phyloP scores from a whole-genome alignment of 805 yeast genomes.

The Candida michaelii region DNA sequence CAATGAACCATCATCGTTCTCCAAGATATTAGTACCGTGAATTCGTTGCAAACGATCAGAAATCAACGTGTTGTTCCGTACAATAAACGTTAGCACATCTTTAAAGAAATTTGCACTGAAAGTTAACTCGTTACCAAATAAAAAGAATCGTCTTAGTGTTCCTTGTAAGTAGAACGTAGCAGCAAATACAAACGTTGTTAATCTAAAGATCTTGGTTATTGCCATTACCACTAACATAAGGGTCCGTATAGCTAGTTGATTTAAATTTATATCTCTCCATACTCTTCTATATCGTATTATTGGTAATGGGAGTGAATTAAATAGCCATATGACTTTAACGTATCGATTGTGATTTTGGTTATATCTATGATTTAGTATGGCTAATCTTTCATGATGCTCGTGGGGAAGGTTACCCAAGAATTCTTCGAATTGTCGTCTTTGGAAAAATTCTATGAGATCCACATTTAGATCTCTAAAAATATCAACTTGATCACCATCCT shows the following conservation, averaged over 20 bases:
- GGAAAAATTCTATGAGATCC: slow-evolving; percentile 17
- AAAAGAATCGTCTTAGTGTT: slow-evolving; percentile 19
- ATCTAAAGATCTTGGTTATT: slow-evolving; percentile 14
- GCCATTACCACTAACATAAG: slow-evolving; percentile 9
- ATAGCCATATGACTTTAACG: slow-evolving; percentile 17
- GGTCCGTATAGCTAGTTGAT: neutral
- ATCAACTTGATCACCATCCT: slow-evolving; percentile 15
- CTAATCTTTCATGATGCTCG: slow-evolving; percentile 15
- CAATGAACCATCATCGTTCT: neutral
- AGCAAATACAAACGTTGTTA: slow-evolving; percentile 18
- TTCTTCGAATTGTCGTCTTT: slow-evolving; percentile 8
- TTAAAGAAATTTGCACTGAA: slow-evolving; percentile 27
- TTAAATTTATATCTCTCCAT: slow-evolving; percentile 17
- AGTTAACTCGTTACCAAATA: slow-evolving; percentile 28
- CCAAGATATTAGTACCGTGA: neutral
- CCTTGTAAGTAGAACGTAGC: slow-evolving; percentile 19
- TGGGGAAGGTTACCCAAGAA: slow-evolving; percentile 15
- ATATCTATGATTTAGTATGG: slow-evolving; percentile 11
- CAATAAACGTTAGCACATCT: slow-evolving; percentile 29
- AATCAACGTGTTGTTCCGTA: slow-evolving; percentile 12
- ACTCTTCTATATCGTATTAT: slow-evolving; percentile 18
- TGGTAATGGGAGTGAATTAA: slow-evolving; percentile 21
- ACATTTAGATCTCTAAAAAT: slow-evolving; percentile 22
- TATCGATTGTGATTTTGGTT: slow-evolving; percentile 9
- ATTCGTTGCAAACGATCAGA: slow-evolving; percentile 1